Conservation (phyloP, 495 filamentous ascomycete species). For the Lasiosphaeris hirsuta region DNA sequence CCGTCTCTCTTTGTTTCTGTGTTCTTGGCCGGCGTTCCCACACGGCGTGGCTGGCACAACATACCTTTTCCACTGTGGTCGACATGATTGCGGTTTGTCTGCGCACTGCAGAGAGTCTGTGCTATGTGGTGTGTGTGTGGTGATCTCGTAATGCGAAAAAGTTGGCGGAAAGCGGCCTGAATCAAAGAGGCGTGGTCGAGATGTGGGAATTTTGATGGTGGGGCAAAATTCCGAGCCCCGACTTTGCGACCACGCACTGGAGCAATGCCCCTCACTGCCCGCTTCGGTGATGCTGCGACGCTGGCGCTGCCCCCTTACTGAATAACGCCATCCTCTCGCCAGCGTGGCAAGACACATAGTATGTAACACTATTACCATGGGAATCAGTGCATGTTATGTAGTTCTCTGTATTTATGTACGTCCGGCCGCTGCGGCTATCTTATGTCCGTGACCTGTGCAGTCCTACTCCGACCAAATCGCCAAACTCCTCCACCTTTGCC, state of each 20-base stretch:
- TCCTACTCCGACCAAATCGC: neutral
- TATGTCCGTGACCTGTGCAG: neutral
- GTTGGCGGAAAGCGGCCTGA: no score
- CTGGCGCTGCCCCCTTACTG: neutral
- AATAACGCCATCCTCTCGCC: neutral
- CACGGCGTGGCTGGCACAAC: conserved; percentile 14
- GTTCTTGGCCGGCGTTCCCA: neutral
- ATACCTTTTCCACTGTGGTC: conserved; percentile 93
- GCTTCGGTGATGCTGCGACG: no score
- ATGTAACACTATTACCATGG: neutral
- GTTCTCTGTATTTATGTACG: conserved; percentile 10
- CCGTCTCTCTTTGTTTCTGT: neutral
- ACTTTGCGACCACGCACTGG: neutral
- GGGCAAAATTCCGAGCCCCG: conserved; percentile 26
- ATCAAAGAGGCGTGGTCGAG: neutral
- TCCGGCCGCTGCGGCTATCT: neutral
- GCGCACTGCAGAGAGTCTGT: neutral
- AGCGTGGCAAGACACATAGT: conserved; percentile 4
- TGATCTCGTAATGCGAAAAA: neutral
- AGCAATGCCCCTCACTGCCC: neutral
- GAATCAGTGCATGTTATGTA: neutral
- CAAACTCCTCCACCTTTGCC: neutral
- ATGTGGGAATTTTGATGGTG: conserved; percentile 35
- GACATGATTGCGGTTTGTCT: conserved; percentile 62
- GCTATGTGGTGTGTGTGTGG: conserved; percentile 4